These are phyloP conservation scores for Candolleomyces efflorescens DNA, from an alignment of 768 basidiomycete genomes.

Conservation along the genomic window DNA sequence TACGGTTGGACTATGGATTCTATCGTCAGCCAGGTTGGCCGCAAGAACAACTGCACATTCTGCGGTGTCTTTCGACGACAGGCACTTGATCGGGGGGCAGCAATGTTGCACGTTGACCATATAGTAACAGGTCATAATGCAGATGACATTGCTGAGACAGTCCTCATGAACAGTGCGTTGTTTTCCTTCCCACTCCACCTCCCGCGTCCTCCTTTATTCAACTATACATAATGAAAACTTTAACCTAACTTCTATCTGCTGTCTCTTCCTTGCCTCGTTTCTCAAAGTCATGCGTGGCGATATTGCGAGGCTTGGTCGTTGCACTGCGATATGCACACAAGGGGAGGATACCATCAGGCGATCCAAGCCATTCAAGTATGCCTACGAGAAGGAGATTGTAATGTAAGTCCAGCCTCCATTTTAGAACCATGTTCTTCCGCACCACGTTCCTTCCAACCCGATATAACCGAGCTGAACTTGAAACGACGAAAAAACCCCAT, in stretches of 20 bases:
- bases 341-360: slow-evolving; percentile 96
- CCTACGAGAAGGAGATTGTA: slow-evolving; percentile 99
- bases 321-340: slow-evolving; percentile 92
- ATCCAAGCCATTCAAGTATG: slow-evolving; percentile 99
- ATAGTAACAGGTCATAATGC: slow-evolving; percentile 99
- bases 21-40: slow-evolving; percentile 90
- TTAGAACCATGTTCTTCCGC: neutral
- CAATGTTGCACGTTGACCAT: slow-evolving; percentile 85
- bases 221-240: neutral
- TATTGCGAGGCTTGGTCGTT: slow-evolving; percentile 89
- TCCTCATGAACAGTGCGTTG: slow-evolving; percentile 93
- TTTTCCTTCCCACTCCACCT: neutral
- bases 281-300: slow-evolving; percentile 98
- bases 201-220: neutral
- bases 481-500: neutral
- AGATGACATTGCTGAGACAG: slow-evolving; percentile 98
- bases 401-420: slow-evolving; percentile 55
- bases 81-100: slow-evolving; percentile 92
- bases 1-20: slow-evolving; percentile 99
- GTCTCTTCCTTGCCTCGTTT: neutral
- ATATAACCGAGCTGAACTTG: no score
- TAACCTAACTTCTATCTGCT: neutral
- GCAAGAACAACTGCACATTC: slow-evolving; percentile 98
- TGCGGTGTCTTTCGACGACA: slow-evolving; percentile 97
- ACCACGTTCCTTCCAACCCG: neutral